Evolutionary conservation across 352 stramenopile genomes (phyloP).

Genomic region (Pythium brachiatum): DNA sequence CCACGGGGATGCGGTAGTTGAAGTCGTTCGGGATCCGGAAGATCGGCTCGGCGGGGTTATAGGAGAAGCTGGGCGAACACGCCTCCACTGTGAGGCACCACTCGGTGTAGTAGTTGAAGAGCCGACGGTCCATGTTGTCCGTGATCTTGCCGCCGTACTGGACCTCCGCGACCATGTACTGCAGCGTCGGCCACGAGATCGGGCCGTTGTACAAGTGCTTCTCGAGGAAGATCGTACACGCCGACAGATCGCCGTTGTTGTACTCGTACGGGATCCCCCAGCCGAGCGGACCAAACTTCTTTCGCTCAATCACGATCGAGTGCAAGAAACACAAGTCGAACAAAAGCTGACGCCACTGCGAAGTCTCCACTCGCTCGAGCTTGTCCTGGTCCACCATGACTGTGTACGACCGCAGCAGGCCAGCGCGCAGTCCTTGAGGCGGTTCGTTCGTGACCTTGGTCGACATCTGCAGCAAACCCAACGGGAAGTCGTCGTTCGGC

Average conservation of each 20-base stretch:
- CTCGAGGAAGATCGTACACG: slow-evolving; percentile 98
- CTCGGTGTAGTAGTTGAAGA: slow-evolving; percentile 98
- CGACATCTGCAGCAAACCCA: slow-evolving; percentile 98
- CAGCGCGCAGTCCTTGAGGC: slow-evolving; percentile 93
- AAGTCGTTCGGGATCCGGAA: slow-evolving; percentile 95
- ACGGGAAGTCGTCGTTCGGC: slow-evolving; percentile 95
- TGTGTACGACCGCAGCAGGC: slow-evolving; percentile 95
- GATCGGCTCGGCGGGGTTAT: slow-evolving; percentile 94
- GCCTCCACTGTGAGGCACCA: slow-evolving; percentile 96
- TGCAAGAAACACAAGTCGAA: slow-evolving; percentile 98
- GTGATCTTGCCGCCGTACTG: slow-evolving; percentile 99
- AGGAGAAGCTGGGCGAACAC: slow-evolving; percentile 88
- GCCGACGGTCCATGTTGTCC: slow-evolving; percentile 96
- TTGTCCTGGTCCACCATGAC: slow-evolving; percentile 99
- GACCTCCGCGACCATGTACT: slow-evolving; percentile 99
- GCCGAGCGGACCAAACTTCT: slow-evolving; percentile 97
- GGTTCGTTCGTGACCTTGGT: slow-evolving; percentile 99
- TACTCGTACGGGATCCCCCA: slow-evolving; percentile 99
- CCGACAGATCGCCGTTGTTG: slow-evolving; percentile 97
- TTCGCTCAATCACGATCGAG: slow-evolving; percentile 97
- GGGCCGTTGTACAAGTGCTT: slow-evolving; percentile 98
- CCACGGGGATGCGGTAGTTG: slow-evolving; percentile 87
- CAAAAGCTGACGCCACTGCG: slow-evolving; percentile 95
- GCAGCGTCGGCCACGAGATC: slow-evolving; percentile 97
- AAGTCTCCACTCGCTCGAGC: slow-evolving; percentile 94